A percentile compares a stretch with the other conserved stretches of the same genome.
phyloP scores from a whole-genome alignment of 75 land plant species.

The Sequoia sempervirens region DNA sequence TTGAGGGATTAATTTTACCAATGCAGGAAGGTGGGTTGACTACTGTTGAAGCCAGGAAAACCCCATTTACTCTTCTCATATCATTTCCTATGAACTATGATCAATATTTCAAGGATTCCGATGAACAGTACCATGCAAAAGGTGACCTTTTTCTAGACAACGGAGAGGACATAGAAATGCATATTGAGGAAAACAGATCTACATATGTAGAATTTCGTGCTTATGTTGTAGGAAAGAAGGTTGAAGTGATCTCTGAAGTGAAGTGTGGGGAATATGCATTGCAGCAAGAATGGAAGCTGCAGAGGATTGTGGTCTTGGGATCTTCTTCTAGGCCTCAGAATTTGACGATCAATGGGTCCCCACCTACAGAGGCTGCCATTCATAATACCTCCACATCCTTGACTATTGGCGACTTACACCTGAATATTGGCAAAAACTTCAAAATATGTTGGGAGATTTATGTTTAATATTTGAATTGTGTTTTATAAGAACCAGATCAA shows the following conservation, averaged over 20 bases:
- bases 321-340: background rate
- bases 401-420: background rate
- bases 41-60: conserved; percentile 21
- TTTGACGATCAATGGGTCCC: background rate
- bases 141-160: conserved; percentile 70
- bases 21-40: conserved; percentile 28
- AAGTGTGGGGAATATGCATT: conserved; percentile 52
- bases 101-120: background rate
- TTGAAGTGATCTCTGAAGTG: conserved; percentile 45
- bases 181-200: conserved; percentile 39
- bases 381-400: background rate
- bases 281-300: conserved; percentile 30
- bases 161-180: conserved; percentile 74
- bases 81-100: conserved; percentile 14
- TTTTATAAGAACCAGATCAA: background rate
- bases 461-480: background rate
- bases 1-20: conserved; percentile 33
- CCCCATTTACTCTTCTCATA: conserved; percentile 40
- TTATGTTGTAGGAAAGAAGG: conserved; percentile 6
- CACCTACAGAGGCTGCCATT: background rate
- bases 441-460: background rate
- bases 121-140: conserved; percentile 18
- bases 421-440: conserved; percentile 1
- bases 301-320: conserved; percentile 62
- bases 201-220: conserved; percentile 54